Evolutionary conservation across 2,329 filamentous ascomycete genomes (phyloP).

Genomic region (Sordariomycetes sp.): DNA sequence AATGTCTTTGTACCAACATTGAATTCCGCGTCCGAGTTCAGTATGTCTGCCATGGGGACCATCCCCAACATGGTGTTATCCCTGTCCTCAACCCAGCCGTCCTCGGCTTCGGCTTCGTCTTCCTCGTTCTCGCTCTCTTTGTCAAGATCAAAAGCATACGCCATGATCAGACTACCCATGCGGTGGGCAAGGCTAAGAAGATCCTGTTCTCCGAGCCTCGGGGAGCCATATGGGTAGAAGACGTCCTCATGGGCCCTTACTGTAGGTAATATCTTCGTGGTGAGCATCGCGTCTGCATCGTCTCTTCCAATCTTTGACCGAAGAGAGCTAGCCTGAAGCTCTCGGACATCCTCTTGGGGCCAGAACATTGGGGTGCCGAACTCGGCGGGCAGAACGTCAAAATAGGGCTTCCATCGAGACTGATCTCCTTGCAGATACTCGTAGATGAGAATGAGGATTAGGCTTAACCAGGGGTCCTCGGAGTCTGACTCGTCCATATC

Average conservation of each 20-base stretch:
- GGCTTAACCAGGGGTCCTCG: conserved; percentile 35
- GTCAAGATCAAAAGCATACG: conserved; percentile 79
- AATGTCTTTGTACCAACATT: conserved; percentile 43
- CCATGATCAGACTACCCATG: conserved; percentile 86
- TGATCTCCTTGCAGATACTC: conserved; percentile 49
- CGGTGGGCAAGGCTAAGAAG: conserved; percentile 52
- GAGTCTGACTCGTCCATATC: conserved; percentile 23
- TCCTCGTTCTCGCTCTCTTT: conserved; percentile 41
- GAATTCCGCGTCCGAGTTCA: conserved; percentile 83
- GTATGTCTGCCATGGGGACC: conserved; percentile 82
- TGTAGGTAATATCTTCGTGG: conserved; percentile 37
- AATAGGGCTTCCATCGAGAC: conserved; percentile 70
- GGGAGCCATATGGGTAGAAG: conserved; percentile 29
- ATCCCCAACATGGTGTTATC: conserved; percentile 62
- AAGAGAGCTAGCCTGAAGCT: conserved; percentile 71
- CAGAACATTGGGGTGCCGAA: conserved; percentile 94
- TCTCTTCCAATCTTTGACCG: conserved; percentile 64
- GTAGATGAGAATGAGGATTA: conserved; percentile 73
- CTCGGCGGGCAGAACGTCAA: conserved; percentile 56
- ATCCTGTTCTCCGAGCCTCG: conserved; percentile 27
- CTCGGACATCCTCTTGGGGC: conserved; percentile 55
- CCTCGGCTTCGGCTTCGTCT: conserved; percentile 47
- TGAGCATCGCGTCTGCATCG: conserved; percentile 61
- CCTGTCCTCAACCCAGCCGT: conserved; percentile 56
- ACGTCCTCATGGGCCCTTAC: conserved; percentile 31